Evolutionary conservation across 2,329 filamentous ascomycete genomes (phyloP), one percentile per base, ranked within the genome.

Genomic region (Escovopsis sp.): DNA sequence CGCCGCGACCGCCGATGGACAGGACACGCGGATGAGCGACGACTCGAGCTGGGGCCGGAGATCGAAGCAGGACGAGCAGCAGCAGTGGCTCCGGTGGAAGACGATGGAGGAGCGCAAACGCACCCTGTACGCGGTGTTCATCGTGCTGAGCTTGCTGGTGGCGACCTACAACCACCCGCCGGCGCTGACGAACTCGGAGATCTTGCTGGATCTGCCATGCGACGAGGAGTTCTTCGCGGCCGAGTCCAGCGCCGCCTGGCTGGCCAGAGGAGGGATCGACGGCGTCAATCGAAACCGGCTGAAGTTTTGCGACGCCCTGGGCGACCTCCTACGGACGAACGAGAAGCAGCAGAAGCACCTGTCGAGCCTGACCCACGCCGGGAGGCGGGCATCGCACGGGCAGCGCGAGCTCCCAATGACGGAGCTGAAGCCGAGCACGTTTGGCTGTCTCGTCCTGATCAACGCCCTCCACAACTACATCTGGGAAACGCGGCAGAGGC

Each of bases 391-490:
- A 5, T n/a, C 37, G 15, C 16, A 25, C 15, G 34, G 35, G 14
- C 27, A 57, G 2, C 31, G 52, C 35, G 72, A 79, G 8, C 53
- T 71, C 1, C 63, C 72, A 2, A 67, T 72, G 48, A 77, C 68
- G 41, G 78, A 85, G 30, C 67, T 91, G 38, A 77, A 75, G 49
- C 86, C 87, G 0, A 95, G 89, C 62, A 88, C 87, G 0, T 94
- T 94, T 57, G 91, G 89, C 8, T 94, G 87, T 57, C 69, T 95
- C 27, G 74, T 95, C 6, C 65, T 98, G 47, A 95, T 96, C 57
- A 89, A 94, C 56, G 88, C 91, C 4, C 69, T 96, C 20, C 91
- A 96, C 63, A 95, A 95, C 52, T 95, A 94, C 60, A 95, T 96
- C 36, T 96, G 91, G 91, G 89, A 96, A 62, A 95, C 88, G 0